A percentile compares a stretch with the other conserved stretches of the same genome.
These are phyloP conservation scores for Elsinoe ampelina DNA, from an alignment of 2,329 filamentous ascomycete genomes.

Conservation along the genomic window DNA sequence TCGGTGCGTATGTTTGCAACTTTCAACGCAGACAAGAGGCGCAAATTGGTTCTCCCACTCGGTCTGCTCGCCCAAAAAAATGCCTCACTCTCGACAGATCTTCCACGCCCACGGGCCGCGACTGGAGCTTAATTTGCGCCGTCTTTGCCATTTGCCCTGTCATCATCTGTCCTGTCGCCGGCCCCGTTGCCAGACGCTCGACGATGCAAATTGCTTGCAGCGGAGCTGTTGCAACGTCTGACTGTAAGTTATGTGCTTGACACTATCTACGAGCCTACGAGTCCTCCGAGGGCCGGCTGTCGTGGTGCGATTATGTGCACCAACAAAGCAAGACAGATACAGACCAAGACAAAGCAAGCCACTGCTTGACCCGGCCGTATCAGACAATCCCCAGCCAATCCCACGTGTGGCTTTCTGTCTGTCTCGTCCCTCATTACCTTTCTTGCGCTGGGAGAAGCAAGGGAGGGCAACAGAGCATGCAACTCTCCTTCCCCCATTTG, in stretches of 20 bases:
- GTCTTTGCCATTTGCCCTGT: neutral
- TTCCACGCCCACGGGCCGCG: neutral
- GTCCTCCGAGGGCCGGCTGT: too few relatives aligned
- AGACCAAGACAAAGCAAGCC: neutral
- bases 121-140: slow-evolving; percentile 2
- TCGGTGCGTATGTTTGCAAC: slow-evolving; percentile 6
- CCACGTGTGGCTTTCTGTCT: slow-evolving; percentile 10
- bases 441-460: neutral
- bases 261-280: neutral
- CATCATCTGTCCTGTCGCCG: neutral
- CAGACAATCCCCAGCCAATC: slow-evolving; percentile 6
- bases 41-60: slow-evolving; percentile 5
- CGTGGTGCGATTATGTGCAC: neutral
- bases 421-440: neutral
- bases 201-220: slow-evolving; percentile 9
- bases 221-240: slow-evolving; percentile 3
- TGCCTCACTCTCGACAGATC: slow-evolving; percentile 2
- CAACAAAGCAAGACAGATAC: neutral
- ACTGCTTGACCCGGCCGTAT: neutral
- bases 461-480: neutral
- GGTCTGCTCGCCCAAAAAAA: neutral
- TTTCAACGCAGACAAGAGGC: slow-evolving; percentile 2
- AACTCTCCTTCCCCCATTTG: neutral
- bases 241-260: slow-evolving; percentile 9
- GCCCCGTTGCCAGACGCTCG: neutral